Evolutionary conservation across 1,284 basidiomycete species (phyloP).

Genomic region (Sporisorium graminicola): DNA sequence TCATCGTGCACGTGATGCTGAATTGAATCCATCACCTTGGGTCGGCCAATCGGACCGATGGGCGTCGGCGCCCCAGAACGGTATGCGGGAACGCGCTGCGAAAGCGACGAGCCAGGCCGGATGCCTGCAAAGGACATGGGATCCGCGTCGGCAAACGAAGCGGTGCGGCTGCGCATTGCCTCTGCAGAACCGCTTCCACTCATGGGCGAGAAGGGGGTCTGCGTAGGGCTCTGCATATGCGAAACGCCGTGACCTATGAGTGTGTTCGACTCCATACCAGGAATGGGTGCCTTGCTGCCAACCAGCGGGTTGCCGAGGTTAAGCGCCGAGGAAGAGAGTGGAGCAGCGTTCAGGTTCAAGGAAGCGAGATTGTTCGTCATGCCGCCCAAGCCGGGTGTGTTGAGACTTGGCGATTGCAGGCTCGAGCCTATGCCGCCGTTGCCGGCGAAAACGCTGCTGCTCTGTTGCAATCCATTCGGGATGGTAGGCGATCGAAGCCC

Average conservation of each 20-base stretch:
- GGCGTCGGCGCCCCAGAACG: constrained; percentile 50
- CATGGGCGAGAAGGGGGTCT: constrained; percentile 51
- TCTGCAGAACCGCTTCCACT: constrained; percentile 26
- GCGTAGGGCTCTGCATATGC: constrained; percentile 40
- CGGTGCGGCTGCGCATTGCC: constrained; percentile 43
- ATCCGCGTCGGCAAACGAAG: constrained; percentile 47
- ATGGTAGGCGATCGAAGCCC: constrained; percentile 51
- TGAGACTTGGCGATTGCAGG: constrained; percentile 41
- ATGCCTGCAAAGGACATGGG: constrained; percentile 48
- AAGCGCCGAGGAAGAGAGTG: constrained; percentile 25
- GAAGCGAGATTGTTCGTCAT: constrained; percentile 53
- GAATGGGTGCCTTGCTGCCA: constrained; percentile 31
- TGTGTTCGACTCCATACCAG: constrained; percentile 26
- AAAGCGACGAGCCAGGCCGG: constrained; percentile 47
- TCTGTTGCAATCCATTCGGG: constrained; percentile 42
- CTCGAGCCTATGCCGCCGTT: constrained; percentile 37
- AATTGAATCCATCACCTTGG: constrained; percentile 46
- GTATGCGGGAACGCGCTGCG: constrained; percentile 46
- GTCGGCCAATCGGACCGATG: constrained; percentile 68
- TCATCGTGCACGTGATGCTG: constrained; percentile 45
- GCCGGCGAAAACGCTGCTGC: constrained; percentile 30
- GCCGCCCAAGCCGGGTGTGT: constrained; percentile 37
- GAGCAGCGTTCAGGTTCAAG: constrained; percentile 47
- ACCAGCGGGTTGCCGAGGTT: constrained; percentile 18
- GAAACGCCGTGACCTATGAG: constrained; percentile 17